Base-by-base conservation (phyloP, 192 early-diverging fungal genomes). In the Coemansia sp. region DNA sequence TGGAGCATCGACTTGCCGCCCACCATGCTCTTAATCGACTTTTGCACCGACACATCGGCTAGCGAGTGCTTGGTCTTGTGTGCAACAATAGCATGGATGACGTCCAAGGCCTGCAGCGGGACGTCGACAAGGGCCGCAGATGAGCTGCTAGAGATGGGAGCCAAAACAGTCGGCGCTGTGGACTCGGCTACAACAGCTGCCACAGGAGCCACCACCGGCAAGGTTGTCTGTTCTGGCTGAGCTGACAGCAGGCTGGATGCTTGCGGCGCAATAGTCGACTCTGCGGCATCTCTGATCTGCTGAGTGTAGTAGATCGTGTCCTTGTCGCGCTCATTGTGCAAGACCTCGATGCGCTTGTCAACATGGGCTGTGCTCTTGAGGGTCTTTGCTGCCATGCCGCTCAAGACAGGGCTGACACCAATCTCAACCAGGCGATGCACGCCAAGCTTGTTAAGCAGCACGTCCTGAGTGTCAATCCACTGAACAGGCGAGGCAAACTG, bases 391-490 rank as follows among this genome's bases (percentile, higher is more conserved):
- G 92, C 90, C 92, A 97, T 94, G 49, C 90, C 88, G 60, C 83
- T 82, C 19, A 97, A 81, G 23, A 91, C 85, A 8, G 92, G 90
- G 57, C 81, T 82, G 7, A 90, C 88, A 38, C 94, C 94, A 26
- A 95, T 77, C 65, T 97, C 94, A 25, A 97, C 85, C 38, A 95
- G 39, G 19, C 93, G 88, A 56, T 86, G 81, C 35, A 97, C 85
- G 30, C 84, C 68, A 56, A 82, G 87, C 40, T 84, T 68, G 61
- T 80, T 78, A 80, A 94, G 87, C 40, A 97, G 72, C 41, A 80
- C 69, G 57, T 92, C 89, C 72, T 94, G 93, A 19, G 95, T 93
- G 56, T 90, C 86, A 52, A 93, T 95, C 95, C 93, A 97, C 63
- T 92, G 85, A 15, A 95, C 93, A 22, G 95, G 88, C 27, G 82